Percentiles rank a stretch among this genome's conserved stretches.
Evolutionary conservation across 2,329 filamentous ascomycete species (phyloP).

Genomic region (Thelonectria rubi): DNA sequence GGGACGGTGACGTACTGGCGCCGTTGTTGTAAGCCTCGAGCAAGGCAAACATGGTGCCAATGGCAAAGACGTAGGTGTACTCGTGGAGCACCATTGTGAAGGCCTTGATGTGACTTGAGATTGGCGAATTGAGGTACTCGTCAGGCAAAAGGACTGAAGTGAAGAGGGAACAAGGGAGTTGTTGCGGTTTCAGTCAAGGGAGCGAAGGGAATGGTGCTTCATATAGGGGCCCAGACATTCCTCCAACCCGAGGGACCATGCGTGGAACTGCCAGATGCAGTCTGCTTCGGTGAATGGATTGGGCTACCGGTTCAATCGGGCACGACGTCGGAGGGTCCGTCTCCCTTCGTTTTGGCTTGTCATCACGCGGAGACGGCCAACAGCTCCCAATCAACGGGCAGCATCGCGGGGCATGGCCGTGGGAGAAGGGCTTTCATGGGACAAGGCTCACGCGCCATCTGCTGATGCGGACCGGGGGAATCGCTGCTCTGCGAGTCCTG

Average conservation of each 20-base stretch:
- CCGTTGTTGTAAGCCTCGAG: slow-evolving; percentile 83
- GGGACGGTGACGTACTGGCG: slow-evolving; percentile 66
- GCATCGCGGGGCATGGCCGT: slow-evolving; percentile 1
- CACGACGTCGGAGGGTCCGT: not conserved
- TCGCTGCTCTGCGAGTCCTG: not conserved
- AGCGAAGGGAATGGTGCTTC: not conserved
- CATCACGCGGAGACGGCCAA: slow-evolving; percentile 8
- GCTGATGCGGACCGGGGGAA: not conserved
- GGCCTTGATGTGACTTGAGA: slow-evolving; percentile 10
- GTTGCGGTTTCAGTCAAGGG: slow-evolving; percentile 3
- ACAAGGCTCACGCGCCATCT: slow-evolving; percentile 6
- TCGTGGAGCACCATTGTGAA: slow-evolving; percentile 65
- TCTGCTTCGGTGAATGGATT: slow-evolving; percentile 37
- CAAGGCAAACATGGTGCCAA: slow-evolving; percentile 79
- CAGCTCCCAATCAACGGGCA: slow-evolving; percentile 4
- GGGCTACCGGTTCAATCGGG: slow-evolving; percentile 32
- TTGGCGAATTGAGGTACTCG: not conserved
- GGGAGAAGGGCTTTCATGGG: not conserved
- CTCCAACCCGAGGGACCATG: not conserved
- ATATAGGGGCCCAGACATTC: not conserved
- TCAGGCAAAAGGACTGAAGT: slow-evolving; percentile 5
- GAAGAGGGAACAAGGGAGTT: slow-evolving; percentile 2
- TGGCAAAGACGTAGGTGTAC: slow-evolving; percentile 77
- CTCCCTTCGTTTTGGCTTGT: not conserved
- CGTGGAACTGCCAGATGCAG: slow-evolving; percentile 12